Conservation (phyloP, 352 stramenopile species). For the Globisporangium nunn region DNA sequence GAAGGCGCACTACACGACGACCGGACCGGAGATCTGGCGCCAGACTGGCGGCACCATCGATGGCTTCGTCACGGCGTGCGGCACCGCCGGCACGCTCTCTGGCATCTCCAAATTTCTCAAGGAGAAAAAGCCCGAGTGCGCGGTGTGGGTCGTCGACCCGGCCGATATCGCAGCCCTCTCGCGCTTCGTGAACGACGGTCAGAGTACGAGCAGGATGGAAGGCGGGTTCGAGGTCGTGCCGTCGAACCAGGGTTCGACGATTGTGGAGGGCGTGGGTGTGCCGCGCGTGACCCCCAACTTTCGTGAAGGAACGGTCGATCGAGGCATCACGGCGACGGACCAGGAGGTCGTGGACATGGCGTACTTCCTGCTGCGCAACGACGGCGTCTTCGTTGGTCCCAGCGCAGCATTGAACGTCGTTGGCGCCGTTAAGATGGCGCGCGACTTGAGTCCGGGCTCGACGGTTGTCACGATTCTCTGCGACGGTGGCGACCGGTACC, state of each 20-base stretch:
- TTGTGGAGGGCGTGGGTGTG: slow-evolving; percentile 92
- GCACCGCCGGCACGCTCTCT: slow-evolving; percentile 91
- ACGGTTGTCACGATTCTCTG: slow-evolving; percentile 81
- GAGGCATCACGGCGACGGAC: slow-evolving; percentile 88
- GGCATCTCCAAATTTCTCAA: slow-evolving; percentile 93
- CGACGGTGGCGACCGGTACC: slow-evolving; percentile 72
- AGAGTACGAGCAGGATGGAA: slow-evolving; percentile 62
- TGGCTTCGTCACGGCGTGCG: slow-evolving; percentile 86
- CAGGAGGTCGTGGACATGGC: slow-evolving; percentile 93
- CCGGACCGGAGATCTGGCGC: slow-evolving; percentile 86
- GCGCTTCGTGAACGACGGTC: slow-evolving; percentile 69
- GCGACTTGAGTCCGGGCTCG: slow-evolving; percentile 54
- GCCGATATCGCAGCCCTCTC: slow-evolving; percentile 82
- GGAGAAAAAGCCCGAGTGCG: slow-evolving; percentile 48
- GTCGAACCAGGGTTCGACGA: slow-evolving; percentile 77
- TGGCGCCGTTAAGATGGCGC: slow-evolving; percentile 73
- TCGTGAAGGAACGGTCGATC: slow-evolving; percentile 83
- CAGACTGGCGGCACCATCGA: slow-evolving; percentile 87
- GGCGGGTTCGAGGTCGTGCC: slow-evolving; percentile 85
- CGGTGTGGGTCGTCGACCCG: slow-evolving; percentile 71
- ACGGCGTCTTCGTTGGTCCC: slow-evolving; percentile 90
- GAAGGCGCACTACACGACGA: slow-evolving; percentile 62
- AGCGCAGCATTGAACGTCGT: slow-evolving; percentile 75
- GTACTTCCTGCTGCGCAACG: slow-evolving; percentile 85
- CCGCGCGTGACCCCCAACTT: slow-evolving; percentile 91